Evolutionary conservation across 495 filamentous ascomycete species (phyloP).

Genomic region (Neurospora sp.): DNA sequence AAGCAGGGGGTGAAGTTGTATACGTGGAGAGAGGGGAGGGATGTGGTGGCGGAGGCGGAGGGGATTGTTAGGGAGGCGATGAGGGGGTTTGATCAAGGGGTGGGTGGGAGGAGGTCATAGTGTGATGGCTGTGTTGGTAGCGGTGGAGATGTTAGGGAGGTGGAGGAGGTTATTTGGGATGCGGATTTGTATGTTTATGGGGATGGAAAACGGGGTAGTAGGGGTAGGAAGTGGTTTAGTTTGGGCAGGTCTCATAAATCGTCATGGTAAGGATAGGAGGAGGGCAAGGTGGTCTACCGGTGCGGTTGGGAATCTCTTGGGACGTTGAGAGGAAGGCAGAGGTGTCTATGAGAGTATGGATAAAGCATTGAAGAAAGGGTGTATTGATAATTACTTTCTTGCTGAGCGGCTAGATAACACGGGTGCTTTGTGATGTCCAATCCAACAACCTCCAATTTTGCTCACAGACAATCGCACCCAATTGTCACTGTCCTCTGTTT

Average conservation of each 20-base stretch:
- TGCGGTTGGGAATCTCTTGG: not conserved
- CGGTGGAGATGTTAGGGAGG: not conserved
- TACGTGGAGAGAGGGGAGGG: conserved; percentile 77
- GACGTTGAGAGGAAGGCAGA: not conserved
- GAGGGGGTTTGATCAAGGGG: conserved; percentile 16
- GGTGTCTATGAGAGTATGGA: not conserved
- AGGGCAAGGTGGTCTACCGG: not conserved
- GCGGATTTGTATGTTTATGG: not conserved
- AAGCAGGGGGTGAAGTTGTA: conserved; percentile 61
- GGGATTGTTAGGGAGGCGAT: conserved; percentile 37
- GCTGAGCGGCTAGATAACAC: not conserved
- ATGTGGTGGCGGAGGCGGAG: conserved; percentile 49
- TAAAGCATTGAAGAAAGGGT: not conserved
- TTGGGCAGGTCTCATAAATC: not conserved
- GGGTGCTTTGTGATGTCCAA: no score
- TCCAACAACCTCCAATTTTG: not conserved
- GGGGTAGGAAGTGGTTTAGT: not conserved
- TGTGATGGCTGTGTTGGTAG: conserved; percentile 7
- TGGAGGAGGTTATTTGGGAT: not conserved
- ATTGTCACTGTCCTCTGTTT: not conserved
- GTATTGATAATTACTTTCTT: no score
- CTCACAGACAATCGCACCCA: not conserved
- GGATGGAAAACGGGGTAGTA: not conserved
- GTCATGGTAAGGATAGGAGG: not conserved
- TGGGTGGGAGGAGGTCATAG: conserved; percentile 13